Percentiles rank a stretch among this genome's conserved stretches.
phyloP scores from a whole-genome alignment of 345 rosid species.

The Melaleuca quinquenervia region DNA sequence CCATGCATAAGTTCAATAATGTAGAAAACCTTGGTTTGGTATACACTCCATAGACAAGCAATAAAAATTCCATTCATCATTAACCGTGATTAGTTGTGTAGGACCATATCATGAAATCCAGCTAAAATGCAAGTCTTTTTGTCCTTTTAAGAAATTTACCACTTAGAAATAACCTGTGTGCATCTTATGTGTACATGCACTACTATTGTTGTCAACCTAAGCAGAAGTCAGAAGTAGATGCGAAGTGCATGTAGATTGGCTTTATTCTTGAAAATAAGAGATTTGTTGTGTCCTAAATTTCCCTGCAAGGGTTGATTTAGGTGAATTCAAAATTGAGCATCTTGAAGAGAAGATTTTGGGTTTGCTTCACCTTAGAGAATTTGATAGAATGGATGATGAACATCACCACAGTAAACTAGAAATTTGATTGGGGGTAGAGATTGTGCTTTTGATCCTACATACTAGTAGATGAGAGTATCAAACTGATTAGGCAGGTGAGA shows the following conservation, averaged over 20 bases:
- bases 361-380: neutral
- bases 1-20: neutral
- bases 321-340: neutral
- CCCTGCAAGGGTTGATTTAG: neutral
- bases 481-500: neutral
- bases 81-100: neutral
- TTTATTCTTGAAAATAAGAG: neutral
- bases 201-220: neutral
- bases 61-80: neutral
- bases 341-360: neutral
- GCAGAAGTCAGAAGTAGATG: neutral
- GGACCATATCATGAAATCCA: neutral
- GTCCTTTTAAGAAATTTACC: neutral
- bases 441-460: neutral
- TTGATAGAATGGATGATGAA: neutral
- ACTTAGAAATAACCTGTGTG: neutral
- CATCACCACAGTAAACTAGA: neutral
- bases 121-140: neutral
- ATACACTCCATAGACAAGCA: neutral
- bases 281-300: neutral
- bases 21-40: neutral
- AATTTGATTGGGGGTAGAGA: neutral
- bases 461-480: neutral
- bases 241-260: neutral
- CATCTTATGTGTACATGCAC: neutral